phyloP scores from a whole-genome alignment of 805 yeast species.

The Dipodascus albidus region DNA sequence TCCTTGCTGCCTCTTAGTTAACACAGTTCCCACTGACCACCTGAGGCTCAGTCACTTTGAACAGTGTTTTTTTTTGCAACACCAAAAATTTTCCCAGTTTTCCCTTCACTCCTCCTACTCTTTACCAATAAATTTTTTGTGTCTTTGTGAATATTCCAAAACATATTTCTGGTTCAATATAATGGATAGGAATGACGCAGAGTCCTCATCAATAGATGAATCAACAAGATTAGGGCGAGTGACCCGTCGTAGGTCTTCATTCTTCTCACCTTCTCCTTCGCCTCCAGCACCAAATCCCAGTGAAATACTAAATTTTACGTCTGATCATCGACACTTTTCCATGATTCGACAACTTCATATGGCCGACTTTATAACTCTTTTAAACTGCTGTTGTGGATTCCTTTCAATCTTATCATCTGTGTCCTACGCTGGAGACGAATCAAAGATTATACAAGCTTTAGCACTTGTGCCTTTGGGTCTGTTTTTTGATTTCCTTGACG shows the following conservation, averaged over 20 bases:
- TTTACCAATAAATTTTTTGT: background rate
- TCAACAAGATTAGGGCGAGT: slow-evolving; percentile 2
- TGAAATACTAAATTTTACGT: slow-evolving; percentile 64
- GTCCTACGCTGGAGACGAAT: slow-evolving; percentile 64
- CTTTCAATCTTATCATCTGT: slow-evolving; percentile 80
- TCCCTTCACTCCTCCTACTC: background rate
- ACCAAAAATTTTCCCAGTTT: background rate
- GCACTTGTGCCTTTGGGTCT: slow-evolving; percentile 89
- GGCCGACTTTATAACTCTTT: slow-evolving; percentile 92
- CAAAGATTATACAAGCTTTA: slow-evolving; percentile 47
- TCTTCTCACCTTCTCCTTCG: slow-evolving; percentile 26
- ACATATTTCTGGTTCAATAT: slow-evolving; percentile 8
- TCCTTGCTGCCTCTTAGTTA: too few relatives aligned
- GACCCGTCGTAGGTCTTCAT: slow-evolving; percentile 22
- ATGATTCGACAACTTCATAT: slow-evolving; percentile 66
- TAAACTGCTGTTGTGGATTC: slow-evolving; percentile 91
- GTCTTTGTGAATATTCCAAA: slow-evolving; percentile 9
- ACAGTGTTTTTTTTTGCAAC: background rate
- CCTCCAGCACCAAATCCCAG: slow-evolving; percentile 27
- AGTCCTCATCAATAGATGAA: background rate
- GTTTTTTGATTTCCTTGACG: slow-evolving; percentile 94
- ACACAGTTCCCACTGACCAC: background rate
- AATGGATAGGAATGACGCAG: too few relatives aligned
- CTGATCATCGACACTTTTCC: slow-evolving; percentile 76
- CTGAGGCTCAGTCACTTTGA: background rate